Evolutionary conservation across 2,329 filamentous ascomycete genomes (phyloP).

Genomic region (Fusarium nisikadoi): DNA sequence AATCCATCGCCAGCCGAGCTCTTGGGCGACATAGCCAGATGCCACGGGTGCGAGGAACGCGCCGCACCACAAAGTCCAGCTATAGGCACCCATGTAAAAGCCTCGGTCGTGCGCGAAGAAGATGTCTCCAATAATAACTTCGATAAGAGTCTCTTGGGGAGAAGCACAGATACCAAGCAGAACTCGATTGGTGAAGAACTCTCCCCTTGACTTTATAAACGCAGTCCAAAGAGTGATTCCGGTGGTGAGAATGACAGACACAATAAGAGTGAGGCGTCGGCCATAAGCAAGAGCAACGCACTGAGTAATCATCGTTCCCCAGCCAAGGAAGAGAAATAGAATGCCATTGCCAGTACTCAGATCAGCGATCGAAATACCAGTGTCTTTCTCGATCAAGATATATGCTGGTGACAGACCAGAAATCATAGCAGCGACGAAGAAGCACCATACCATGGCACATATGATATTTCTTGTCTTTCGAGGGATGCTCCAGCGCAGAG

Average conservation of each 20-base stretch:
- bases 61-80: constrained; percentile 41
- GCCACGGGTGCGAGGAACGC: constrained; percentile 41
- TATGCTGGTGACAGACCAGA: constrained; percentile 41
- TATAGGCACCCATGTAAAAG: constrained; percentile 41
- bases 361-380: constrained; percentile 42
- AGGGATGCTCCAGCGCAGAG: constrained; percentile 32
- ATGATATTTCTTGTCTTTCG: constrained; percentile 39
- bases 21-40: constrained; percentile 37
- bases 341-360: constrained; percentile 18
- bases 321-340: background rate
- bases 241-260: constrained; percentile 31
- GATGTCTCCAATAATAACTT: constrained; percentile 1
- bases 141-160: constrained; percentile 35
- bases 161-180: constrained; percentile 38
- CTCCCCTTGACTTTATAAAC: constrained; percentile 29
- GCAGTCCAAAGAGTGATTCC: constrained; percentile 38
- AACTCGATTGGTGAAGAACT: constrained; percentile 41
- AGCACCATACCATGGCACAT: constrained; percentile 42
- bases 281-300: background rate
- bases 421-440: constrained; percentile 40
- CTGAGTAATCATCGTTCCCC: background rate
- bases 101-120: constrained; percentile 37
- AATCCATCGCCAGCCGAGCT: constrained; percentile 39
- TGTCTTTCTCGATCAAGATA: constrained; percentile 38
- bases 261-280: background rate